phyloP scores from a whole-genome alignment of 768 basidiomycete species.

The Mycena olivaceomarginata region DNA sequence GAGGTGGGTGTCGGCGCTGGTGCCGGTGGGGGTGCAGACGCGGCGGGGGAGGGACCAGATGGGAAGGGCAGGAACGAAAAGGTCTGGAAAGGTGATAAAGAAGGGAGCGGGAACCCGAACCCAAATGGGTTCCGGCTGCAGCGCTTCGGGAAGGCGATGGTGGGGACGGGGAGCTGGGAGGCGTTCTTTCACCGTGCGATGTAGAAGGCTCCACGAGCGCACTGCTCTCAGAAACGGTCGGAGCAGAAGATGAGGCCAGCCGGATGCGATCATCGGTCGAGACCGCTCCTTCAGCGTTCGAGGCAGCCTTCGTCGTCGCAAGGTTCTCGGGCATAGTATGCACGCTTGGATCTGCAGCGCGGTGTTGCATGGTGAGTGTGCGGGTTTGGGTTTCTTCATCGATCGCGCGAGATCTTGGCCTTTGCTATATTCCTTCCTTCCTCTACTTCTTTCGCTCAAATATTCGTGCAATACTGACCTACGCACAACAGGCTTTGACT shows the following conservation, averaged over 20 bases:
- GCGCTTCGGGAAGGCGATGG: constrained; percentile 87
- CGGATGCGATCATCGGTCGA: constrained; percentile 27
- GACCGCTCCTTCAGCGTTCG: constrained; percentile 18
- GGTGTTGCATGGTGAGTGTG: constrained; percentile 68
- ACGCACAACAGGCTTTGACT: constrained; percentile 65
- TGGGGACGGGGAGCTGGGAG: constrained; percentile 84
- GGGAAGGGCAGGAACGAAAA: background rate
- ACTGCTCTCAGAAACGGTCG: background rate
- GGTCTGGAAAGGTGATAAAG: background rate
- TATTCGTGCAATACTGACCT: background rate
- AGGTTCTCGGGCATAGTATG: constrained; percentile 67
- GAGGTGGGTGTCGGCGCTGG: too few species aligned
- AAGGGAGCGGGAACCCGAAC: constrained; percentile 44
- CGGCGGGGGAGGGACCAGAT: constrained; percentile 63
- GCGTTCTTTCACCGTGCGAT: constrained; percentile 51
- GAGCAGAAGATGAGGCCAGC: constrained; percentile 63
- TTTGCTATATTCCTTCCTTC: background rate
- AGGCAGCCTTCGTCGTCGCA: background rate
- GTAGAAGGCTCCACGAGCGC: constrained; percentile 1
- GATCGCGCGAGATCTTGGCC: too few species aligned
- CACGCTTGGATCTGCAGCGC: constrained; percentile 45
- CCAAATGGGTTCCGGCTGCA: constrained; percentile 72
- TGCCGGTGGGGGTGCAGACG: too few species aligned
- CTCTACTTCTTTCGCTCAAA: background rate
- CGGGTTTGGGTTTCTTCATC: background rate